phyloP scores from a whole-genome alignment of 495 filamentous ascomycete genomes.

The Trypethelium eluteriae region DNA sequence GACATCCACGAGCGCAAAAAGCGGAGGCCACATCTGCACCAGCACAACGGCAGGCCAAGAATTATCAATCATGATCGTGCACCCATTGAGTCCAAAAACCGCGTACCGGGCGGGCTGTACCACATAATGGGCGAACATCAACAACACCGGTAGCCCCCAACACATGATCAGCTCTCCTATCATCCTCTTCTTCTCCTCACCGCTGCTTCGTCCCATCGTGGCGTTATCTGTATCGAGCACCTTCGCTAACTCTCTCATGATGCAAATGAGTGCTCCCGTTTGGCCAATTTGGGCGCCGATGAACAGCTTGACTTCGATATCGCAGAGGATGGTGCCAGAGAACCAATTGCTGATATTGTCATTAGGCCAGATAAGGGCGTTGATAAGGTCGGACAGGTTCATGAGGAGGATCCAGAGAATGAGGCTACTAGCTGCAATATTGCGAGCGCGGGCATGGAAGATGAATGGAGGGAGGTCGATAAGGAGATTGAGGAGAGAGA shows the following conservation, averaged over 20 bases:
- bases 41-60: conserved; percentile 67
- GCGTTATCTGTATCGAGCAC: conserved; percentile 60
- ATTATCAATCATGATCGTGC: conserved; percentile 52
- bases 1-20: conserved; percentile 55
- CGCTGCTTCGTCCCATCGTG: conserved; percentile 45
- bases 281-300: conserved; percentile 56
- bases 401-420: conserved; percentile 56
- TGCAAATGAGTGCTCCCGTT: conserved; percentile 53
- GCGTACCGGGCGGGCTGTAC: conserved; percentile 65
- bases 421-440: conserved; percentile 54
- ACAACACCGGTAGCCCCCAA: conserved; percentile 56
- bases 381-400: conserved; percentile 64
- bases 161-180: conserved; percentile 61
- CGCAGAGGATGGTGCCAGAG: conserved; percentile 69
- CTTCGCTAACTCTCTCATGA: conserved; percentile 66
- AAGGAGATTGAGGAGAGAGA: conserved; percentile 51
- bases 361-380: conserved; percentile 72
- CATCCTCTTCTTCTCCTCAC: conserved; percentile 46
- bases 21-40: conserved; percentile 55
- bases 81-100: conserved; percentile 67
- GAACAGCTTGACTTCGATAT: conserved; percentile 67
- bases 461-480: conserved; percentile 50
- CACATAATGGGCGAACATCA: conserved; percentile 60
- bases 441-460: conserved; percentile 52
- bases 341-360: conserved; percentile 63